These are phyloP conservation scores for Erodium trifolium DNA, from an alignment of 441 rosid genomes.

Conservation along the genomic window DNA sequence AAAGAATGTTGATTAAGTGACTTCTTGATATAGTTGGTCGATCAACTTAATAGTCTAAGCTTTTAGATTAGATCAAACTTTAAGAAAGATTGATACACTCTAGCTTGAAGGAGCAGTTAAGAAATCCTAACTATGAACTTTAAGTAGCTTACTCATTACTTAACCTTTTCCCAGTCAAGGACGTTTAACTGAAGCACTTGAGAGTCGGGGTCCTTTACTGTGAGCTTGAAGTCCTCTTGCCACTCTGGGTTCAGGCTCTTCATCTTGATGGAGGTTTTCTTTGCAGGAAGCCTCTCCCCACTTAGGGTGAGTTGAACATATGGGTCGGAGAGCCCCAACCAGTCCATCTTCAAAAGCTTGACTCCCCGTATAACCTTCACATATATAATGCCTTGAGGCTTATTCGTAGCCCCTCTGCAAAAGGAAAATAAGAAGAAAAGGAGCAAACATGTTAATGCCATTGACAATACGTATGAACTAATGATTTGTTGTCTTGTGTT, in stretches of 20 bases:
- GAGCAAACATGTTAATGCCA: not conserved
- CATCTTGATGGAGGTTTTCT: conserved; percentile 37
- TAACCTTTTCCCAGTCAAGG: conserved; percentile 47
- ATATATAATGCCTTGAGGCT: conserved; percentile 41
- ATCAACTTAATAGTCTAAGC: too few relatives aligned
- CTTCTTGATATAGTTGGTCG: too few relatives aligned
- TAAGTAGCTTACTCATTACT: conserved; percentile 7
- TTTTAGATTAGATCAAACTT: too few relatives aligned
- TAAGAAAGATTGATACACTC: too few relatives aligned
- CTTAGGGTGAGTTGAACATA: conserved; percentile 36
- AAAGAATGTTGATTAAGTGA: too few relatives aligned
- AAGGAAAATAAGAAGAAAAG: not conserved
- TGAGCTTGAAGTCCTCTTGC: conserved; percentile 44
- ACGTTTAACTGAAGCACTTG: conserved; percentile 38
- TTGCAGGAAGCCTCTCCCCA: conserved; percentile 33
- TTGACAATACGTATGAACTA: not conserved
- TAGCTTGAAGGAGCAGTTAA: not conserved
- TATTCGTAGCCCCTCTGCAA: conserved; percentile 27
- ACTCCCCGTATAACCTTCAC: conserved; percentile 37
- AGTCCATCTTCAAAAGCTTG: conserved; percentile 39
- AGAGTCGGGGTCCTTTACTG: conserved; percentile 34
- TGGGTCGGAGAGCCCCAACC: conserved; percentile 45
- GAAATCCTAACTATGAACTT: not conserved
- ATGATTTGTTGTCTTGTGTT: not conserved
- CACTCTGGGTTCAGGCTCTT: conserved; percentile 43